Evolutionary conservation across 441 rosid species (phyloP).

Genomic region (Theobroma grandiflorum): DNA sequence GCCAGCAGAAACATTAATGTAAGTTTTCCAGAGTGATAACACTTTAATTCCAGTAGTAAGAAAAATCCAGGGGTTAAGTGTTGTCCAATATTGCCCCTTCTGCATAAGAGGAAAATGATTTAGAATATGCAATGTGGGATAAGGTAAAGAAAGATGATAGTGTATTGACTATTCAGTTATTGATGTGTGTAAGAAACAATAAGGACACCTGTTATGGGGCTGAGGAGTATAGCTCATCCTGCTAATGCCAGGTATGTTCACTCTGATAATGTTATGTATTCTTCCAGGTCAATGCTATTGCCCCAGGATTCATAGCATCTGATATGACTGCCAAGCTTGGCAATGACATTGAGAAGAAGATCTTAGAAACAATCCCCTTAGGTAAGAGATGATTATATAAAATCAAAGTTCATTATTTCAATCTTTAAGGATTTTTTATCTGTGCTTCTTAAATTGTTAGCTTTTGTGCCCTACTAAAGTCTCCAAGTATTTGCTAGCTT

Average conservation of each 20-base stretch:
- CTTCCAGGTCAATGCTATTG: slow-evolving; percentile 83
- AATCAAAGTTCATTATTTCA: background rate
- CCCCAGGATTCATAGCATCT: slow-evolving; percentile 95
- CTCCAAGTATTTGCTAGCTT: slow-evolving; percentile 4
- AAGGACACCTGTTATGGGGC: background rate
- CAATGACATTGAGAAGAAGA: slow-evolving; percentile 83
- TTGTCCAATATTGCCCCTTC: background rate
- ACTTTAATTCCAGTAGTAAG: background rate
- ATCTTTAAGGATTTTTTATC: background rate
- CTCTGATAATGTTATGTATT: slow-evolving; percentile 21
- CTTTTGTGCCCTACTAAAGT: background rate
- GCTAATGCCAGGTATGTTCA: slow-evolving; percentile 9
- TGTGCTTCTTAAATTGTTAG: background rate
- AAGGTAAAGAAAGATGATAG: slow-evolving; percentile 5
- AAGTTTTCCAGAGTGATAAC: slow-evolving; percentile 30
- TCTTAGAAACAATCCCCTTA: slow-evolving; percentile 79
- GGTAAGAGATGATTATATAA: slow-evolving; percentile 49
- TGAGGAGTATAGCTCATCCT: background rate
- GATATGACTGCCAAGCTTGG: slow-evolving; percentile 97
- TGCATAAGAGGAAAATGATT: background rate
- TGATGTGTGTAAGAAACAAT: background rate
- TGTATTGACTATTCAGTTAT: background rate
- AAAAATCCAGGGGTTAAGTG: background rate
- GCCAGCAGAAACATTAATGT: slow-evolving; percentile 88
- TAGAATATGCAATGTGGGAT: slow-evolving; percentile 1